Conservation (phyloP, 1,139 yeast genomes). For the Saccharomyces hybrid region DNA sequence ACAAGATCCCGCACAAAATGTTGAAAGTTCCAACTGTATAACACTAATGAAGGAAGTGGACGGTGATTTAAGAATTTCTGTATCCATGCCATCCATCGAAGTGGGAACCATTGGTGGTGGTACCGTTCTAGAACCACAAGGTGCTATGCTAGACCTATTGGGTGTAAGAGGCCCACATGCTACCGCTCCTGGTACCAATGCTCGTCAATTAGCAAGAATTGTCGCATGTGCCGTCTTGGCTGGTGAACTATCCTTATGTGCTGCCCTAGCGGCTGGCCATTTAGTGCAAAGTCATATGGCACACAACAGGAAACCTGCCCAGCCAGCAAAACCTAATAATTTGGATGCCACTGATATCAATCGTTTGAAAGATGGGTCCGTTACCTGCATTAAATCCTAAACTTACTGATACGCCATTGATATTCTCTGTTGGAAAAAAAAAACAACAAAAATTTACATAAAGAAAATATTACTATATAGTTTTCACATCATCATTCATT, state of each 20-base stretch:
- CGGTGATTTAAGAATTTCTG: constrained; percentile 84
- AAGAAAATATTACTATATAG: not conserved
- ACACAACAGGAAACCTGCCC: constrained; percentile 45
- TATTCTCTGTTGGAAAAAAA: not conserved
- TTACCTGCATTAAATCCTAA: constrained; percentile 57
- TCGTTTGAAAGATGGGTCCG: constrained; percentile 60
- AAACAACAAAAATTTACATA: not conserved
- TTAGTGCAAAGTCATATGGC: constrained; percentile 96
- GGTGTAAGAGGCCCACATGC: constrained; percentile 97
- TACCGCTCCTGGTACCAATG: constrained; percentile 87
- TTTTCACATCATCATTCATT: not conserved
- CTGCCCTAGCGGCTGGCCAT: constrained; percentile 54
- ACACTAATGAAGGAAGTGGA: constrained; percentile 79
- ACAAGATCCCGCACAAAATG: constrained; percentile 98
- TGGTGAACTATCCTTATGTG: constrained; percentile 74
- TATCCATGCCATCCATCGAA: constrained; percentile 97
- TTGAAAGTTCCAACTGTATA: constrained; percentile 94
- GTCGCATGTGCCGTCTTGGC: constrained; percentile 95
- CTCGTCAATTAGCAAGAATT: constrained; percentile 88
- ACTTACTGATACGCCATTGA: not conserved
- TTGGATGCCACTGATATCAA: constrained; percentile 36
- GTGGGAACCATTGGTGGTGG: constrained; percentile 99
- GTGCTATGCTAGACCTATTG: constrained; percentile 87
- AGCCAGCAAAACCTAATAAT: constrained; percentile 11
- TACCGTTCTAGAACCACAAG: constrained; percentile 93